These are phyloP conservation scores for Sporothrix pallida DNA, from an alignment of 2,329 filamentous ascomycete species.

Conservation along the genomic window DNA sequence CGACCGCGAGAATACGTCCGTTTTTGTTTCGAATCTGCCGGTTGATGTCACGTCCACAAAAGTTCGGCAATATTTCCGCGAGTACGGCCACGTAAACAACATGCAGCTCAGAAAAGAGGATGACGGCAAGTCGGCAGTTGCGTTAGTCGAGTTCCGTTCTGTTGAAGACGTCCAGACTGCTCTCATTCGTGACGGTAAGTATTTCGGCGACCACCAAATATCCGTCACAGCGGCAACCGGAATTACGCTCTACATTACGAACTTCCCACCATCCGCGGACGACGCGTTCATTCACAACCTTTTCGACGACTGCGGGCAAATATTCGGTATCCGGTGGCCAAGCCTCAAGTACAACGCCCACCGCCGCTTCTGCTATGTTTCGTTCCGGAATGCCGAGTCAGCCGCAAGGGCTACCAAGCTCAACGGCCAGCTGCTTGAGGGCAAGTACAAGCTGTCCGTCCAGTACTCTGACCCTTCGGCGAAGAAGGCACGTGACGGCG, in stretches of 20 bases:
- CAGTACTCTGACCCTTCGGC: conserved; percentile 83
- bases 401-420: conserved; percentile 75
- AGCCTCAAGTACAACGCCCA: conserved; percentile 88
- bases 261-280: conserved; percentile 81
- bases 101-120: conserved; percentile 70
- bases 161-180: conserved; percentile 82
- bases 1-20: conserved; percentile 87
- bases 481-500: conserved; percentile 79
- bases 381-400: conserved; percentile 74
- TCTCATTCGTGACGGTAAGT: conserved; percentile 79
- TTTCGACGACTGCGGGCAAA: conserved; percentile 77
- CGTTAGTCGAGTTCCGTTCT: conserved; percentile 83
- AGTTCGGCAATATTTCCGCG: conserved; percentile 87
- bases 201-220: conserved; percentile 74
- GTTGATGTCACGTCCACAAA: conserved; percentile 70
- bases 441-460: conserved; percentile 70
- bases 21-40: conserved; percentile 81
- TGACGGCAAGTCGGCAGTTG: conserved; percentile 66
- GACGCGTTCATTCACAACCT: conserved; percentile 71
- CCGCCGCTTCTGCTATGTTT: conserved; percentile 93
- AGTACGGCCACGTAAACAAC: conserved; percentile 83
- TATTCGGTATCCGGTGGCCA: conserved; percentile 86
- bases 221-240: conserved; percentile 75
- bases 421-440: conserved; percentile 72
- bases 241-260: conserved; percentile 86